Evolutionary conservation across 495 filamentous ascomycete species (phyloP), one percentile per base, ranked within the genome.

Genomic region (Penicillium roqueforti): DNA sequence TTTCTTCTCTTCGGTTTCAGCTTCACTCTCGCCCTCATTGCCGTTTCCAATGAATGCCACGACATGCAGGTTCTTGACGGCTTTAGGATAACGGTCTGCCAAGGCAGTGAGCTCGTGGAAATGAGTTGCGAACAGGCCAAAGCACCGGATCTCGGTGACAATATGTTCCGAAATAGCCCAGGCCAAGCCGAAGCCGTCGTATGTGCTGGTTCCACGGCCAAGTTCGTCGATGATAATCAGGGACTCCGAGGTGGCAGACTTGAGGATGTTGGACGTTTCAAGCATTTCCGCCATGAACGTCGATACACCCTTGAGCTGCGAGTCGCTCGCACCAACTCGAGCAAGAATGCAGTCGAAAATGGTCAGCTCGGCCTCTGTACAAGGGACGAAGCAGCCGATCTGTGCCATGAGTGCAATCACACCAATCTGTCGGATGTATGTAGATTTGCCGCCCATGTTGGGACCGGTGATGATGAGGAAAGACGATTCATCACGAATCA

Each of bases 251-350:
- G 93, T 97, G 3, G 93, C 93, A 4, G 88, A 92, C 72, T 97
- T 97, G 65, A 99, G 87, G 56, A 99, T 99, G 63, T 96, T 97
- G 52, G 93, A 89, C 0, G 93, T 99, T 66, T 99, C 93, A 23
- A 99, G 80, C 93, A 99, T 99, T 75, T 99, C 93, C 0, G 95
- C 95, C 95, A 99, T 99, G 77, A 99, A 99, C 0, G 93, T 99
- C 37, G 90, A 95, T 7, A 99, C 95, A 32, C 93, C 93, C 72
- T 99, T 99, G 34, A 99, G 83, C 67, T 97, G 93, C 6, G 87
- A 92, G 69, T 99, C 93, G 65, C 86, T 91, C 4, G 93, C 93
- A 47, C 93, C 93, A 4, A 99, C 93, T 58, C 93, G 87, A 8
- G 93, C 95, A 31, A 99, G 89, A 53, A 99, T 97, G 66, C 89